Base-by-base conservation (phyloP, 805 yeast species). In the Suhomyces emberorum region DNA sequence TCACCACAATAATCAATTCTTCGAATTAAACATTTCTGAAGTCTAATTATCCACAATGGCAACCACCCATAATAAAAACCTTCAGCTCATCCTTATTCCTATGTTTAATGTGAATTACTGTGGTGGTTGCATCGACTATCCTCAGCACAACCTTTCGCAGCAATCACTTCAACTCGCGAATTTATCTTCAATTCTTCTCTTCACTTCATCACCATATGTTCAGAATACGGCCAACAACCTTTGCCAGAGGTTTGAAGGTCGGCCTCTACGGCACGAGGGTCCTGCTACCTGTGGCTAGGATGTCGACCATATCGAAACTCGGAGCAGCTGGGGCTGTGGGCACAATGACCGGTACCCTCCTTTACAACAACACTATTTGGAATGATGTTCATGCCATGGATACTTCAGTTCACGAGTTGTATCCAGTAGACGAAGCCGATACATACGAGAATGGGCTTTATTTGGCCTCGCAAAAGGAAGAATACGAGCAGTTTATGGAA, bases 401-500 rank as follows among this genome's bases (percentile, higher is more conserved):
- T 35, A 49, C 55, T 3, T 35, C 57, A 6, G 55, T 66, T 14
- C 74, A 71, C 44, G 59, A 52, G n/a, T 56, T 76, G 26, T 41
- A 39, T 4, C 74, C 84, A 0, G 74, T 68, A 38, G 52, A 68
- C 1, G 51, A 47, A 1, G 79, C 79, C 3, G 84, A 79, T 24
- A 84, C 95, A 0, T 82, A 69, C 57, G 93, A 84, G 52, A 70
- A 71, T 68, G 85, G 85, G 1, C 63, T 84, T 3, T 84, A 67
- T 52, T 39, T 60, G 9, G 67, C 85, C 0, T 83, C 89, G 0
- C 81, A 79, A 45, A 55, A 58, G 14, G 88, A 83, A 50, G 63
- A 74, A 27, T 52, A 54, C 9, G 61, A 60, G 2, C 72, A 70
- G 30, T 58, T 57, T 17, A 38, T 48, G 0, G 44, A 50, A 1